phyloP scores from a whole-genome alignment of 768 basidiomycete genomes.

The Leccinum rimulosum region DNA sequence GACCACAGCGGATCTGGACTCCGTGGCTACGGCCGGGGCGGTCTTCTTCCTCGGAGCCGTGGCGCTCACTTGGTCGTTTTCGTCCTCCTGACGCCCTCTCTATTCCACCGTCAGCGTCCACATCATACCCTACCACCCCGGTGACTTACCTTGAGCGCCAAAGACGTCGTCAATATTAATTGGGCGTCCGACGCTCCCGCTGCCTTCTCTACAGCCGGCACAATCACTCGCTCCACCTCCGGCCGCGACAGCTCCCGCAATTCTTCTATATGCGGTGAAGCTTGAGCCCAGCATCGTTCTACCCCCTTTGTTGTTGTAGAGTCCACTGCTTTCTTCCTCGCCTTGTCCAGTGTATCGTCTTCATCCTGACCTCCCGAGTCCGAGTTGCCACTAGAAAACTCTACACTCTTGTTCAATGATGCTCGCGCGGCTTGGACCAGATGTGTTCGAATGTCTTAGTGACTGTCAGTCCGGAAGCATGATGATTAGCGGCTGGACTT shows the following conservation, averaged over 20 bases:
- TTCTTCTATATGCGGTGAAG: neutral
- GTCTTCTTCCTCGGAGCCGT: neutral
- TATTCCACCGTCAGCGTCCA: neutral
- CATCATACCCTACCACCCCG: neutral
- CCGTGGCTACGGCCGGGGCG: neutral
- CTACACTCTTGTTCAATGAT: neutral
- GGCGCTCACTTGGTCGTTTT: too few relatives aligned
- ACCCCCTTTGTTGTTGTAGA: neutral
- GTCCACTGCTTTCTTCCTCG: neutral
- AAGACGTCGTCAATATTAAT: neutral
- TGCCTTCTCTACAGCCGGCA: too few relatives aligned
- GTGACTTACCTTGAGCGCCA: neutral
- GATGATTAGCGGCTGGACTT: neutral
- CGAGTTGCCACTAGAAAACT: neutral
- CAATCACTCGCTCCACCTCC: too few relatives aligned
- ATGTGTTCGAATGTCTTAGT: neutral
- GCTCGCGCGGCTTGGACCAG: neutral
- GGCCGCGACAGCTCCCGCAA: too few relatives aligned
- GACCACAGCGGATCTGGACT: neutral
- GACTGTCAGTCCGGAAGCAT: neutral
- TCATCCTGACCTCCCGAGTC: neutral
- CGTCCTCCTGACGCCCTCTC: neutral
- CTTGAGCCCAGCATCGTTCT: neutral
- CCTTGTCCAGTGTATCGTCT: neutral
- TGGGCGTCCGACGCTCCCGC: too few relatives aligned